phyloP scores from a whole-genome alignment of 192 early-diverging fungal genomes.

The Backusella parvicylindrica region DNA sequence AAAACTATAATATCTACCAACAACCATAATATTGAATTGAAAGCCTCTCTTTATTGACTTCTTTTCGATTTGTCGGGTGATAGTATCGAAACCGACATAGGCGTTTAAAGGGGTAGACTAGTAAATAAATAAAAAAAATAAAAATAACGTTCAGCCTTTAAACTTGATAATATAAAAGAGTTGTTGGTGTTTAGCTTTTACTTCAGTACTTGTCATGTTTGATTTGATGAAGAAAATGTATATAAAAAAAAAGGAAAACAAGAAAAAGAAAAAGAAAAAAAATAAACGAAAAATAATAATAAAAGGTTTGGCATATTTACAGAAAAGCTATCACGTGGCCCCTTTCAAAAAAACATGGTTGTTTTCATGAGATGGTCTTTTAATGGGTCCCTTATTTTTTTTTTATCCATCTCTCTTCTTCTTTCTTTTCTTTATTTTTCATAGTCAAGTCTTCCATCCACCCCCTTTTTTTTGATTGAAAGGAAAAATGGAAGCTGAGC shows the following conservation, averaged over 20 bases:
- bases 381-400: background rate
- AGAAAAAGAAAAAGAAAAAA: background rate
- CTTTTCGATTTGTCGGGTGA: slow-evolving; percentile 96
- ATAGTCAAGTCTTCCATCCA: background rate
- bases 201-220: background rate
- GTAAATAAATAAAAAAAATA: too few species aligned
- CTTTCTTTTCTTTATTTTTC: background rate
- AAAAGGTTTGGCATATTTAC: background rate
- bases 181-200: background rate
- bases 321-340: background rate
- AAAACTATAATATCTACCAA: slow-evolving; percentile 55
- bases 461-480: background rate
- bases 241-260: background rate
- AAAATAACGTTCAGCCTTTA: background rate
- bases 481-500: background rate
- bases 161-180: background rate
- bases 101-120: slow-evolving; percentile 64
- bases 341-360: background rate
- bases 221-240: background rate
- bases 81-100: slow-evolving; percentile 98
- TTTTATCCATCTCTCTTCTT: background rate
- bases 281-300: background rate
- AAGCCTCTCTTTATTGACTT: slow-evolving; percentile 97
- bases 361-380: background rate
- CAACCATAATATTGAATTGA: slow-evolving; percentile 97